phyloP scores from a whole-genome alignment of 805 yeast species.

The Jamesozyma spencerorum region DNA sequence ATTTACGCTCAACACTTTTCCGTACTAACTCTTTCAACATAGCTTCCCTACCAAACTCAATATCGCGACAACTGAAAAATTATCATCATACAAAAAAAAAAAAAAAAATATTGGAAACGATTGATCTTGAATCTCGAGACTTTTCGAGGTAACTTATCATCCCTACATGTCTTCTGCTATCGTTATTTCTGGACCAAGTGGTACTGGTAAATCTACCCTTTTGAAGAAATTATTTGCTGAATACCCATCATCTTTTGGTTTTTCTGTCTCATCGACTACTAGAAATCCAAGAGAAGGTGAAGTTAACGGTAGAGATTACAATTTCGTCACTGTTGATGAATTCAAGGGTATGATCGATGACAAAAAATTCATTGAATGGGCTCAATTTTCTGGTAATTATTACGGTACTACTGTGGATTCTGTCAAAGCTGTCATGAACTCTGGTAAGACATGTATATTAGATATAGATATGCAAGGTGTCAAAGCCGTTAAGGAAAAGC shows the following conservation, averaged over 20 bases:
- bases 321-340: constrained; percentile 70
- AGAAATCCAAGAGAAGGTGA: constrained; percentile 90
- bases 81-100: no score
- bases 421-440: constrained; percentile 49
- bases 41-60: no score
- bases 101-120: no score
- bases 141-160: neutral
- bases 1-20: no score
- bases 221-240: constrained; percentile 84
- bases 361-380: constrained; percentile 88
- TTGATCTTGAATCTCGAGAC: no score
- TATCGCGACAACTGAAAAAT: no score
- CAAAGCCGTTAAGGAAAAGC: constrained; percentile 65
- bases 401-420: constrained; percentile 90
- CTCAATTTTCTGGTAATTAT: constrained; percentile 94
- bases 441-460: constrained; percentile 73
- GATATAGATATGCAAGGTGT: constrained; percentile 99
- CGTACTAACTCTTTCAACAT: no score
- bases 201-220: constrained; percentile 90
- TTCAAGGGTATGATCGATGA: constrained; percentile 70
- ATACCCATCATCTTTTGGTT: constrained; percentile 83
- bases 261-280: constrained; percentile 84
- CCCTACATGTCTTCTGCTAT: constrained; percentile 55
- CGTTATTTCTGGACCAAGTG: constrained; percentile 95
- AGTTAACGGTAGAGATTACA: constrained; percentile 78